These are phyloP conservation scores for Blumeriella jaapii DNA, from an alignment of 2,329 filamentous ascomycete genomes.

Conservation along the genomic window DNA sequence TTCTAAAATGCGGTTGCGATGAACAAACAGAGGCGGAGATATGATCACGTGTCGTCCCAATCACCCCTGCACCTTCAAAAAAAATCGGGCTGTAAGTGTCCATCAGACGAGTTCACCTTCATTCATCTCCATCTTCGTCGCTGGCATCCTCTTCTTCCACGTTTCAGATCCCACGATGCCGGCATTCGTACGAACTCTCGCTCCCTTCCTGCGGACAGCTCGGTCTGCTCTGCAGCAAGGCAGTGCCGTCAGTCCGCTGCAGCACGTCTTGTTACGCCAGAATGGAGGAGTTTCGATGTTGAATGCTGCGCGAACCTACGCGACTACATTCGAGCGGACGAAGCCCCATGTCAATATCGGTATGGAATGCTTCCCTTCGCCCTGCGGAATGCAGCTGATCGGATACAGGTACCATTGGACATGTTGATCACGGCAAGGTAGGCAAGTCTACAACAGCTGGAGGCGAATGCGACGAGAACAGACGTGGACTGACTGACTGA, in stretches of 20 bases:
- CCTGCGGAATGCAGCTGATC: conserved; percentile 9
- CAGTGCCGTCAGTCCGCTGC: conserved; percentile 63
- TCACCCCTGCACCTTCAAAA: conserved; percentile 4
- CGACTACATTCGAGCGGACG: conserved; percentile 62
- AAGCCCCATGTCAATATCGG: conserved; percentile 99
- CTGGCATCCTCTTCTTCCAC: conserved; percentile 6
- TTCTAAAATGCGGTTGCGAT: too few species aligned
- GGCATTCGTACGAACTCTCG: conserved; percentile 64
- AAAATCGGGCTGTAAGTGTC: conserved; percentile 1
- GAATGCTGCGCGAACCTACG: conserved; percentile 54
- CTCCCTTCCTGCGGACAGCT: conserved; percentile 72
- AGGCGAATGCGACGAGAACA: too few species aligned
- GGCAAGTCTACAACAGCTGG: too few species aligned
- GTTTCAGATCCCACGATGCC: conserved; percentile 50
- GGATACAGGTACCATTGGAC: conserved; percentile 75
- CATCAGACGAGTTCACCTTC: not conserved
- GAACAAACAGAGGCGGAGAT: too few species aligned
- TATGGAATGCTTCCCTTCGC: conserved; percentile 30
- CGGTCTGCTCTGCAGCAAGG: conserved; percentile 60
- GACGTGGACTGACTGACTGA: conserved; percentile 11
- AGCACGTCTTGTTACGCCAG: conserved; percentile 53
- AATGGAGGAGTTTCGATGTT: conserved; percentile 51
- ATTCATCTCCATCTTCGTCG: conserved; percentile 1
- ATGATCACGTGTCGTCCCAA: not conserved
- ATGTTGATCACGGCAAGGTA: conserved; percentile 99